Percentiles rank a stretch among this genome's conserved stretches.
Conservation (phyloP, 768 basidiomycete species). For the Lyophyllum semitale region DNA sequence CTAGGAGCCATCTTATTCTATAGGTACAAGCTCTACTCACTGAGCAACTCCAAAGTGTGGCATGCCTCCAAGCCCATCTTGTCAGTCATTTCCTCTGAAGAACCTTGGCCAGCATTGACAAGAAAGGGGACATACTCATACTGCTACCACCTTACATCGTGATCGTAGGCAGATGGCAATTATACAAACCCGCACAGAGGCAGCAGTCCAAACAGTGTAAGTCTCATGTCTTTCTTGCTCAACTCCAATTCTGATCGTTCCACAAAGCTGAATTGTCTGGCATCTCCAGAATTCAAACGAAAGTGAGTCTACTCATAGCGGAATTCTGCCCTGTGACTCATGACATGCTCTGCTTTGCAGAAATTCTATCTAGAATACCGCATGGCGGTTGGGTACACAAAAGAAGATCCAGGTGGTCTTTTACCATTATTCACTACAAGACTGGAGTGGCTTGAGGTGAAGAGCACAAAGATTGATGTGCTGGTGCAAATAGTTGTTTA, state of each 20-base stretch:
- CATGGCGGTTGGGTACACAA: conserved; percentile 5
- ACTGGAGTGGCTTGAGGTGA: conserved; percentile 6
- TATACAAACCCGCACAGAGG: neutral
- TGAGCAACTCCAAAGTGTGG: neutral
- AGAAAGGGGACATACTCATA: neutral
- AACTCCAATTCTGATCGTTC: neutral
- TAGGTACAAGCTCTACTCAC: neutral
- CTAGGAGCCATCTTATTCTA: too few relatives aligned
- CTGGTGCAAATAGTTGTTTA: neutral
- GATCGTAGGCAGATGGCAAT: neutral
- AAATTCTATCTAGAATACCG: conserved; percentile 14
- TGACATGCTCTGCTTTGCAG: neutral
- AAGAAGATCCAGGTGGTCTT: conserved; percentile 1
- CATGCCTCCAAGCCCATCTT: conserved; percentile 8
- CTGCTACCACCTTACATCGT: conserved; percentile 4
- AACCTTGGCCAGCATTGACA: conserved; percentile 1
- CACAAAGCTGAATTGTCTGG: neutral
- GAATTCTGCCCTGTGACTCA: neutral
- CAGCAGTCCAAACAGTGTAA: conserved; percentile 4
- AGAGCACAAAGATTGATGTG: conserved; percentile 12
- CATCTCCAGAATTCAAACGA: neutral
- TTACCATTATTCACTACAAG: conserved; percentile 7
- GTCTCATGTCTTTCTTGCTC: neutral
- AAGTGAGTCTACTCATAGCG: neutral
- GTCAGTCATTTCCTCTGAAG: conserved; percentile 8